Percentiles rank a stretch among this genome's conserved stretches.
phyloP scores from a whole-genome alignment of 148 eudicot genomes.

The Beta vulgaris region DNA sequence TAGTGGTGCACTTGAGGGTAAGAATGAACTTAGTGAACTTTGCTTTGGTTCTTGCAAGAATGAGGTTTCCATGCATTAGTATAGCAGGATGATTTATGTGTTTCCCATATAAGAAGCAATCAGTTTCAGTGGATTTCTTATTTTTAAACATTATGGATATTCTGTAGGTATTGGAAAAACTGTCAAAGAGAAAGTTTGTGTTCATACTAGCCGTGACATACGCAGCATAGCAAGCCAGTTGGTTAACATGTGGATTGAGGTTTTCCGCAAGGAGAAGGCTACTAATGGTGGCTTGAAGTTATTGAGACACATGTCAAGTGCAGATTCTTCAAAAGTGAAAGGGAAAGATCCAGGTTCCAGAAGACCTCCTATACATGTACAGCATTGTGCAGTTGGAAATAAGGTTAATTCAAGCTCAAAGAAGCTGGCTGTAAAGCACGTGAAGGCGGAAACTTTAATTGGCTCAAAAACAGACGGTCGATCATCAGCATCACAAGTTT shows the following conservation, averaged over 20 bases:
- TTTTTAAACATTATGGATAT: neutral
- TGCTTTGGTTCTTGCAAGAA: neutral
- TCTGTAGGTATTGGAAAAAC: conserved; percentile 90
- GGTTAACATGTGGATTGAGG: conserved; percentile 91
- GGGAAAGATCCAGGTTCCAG: conserved; percentile 41
- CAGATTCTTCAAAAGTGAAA: conserved; percentile 57
- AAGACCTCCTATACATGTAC: conserved; percentile 57
- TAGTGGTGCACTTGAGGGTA: neutral
- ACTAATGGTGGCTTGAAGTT: conserved; percentile 65
- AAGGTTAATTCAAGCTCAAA: conserved; percentile 37
- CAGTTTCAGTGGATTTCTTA: neutral
- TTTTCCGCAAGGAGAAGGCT: conserved; percentile 94
- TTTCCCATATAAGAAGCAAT: neutral
- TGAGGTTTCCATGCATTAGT: neutral
- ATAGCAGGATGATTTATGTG: neutral
- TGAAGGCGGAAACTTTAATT: conserved; percentile 38
- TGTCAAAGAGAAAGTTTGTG: conserved; percentile 96
- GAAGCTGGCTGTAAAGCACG: conserved; percentile 48
- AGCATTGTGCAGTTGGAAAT: conserved; percentile 40
- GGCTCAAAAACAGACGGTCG: conserved; percentile 38
- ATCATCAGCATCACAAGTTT: conserved; percentile 44
- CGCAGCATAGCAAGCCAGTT: conserved; percentile 97
- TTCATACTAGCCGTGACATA: conserved; percentile 98
- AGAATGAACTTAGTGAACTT: neutral
- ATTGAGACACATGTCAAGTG: conserved; percentile 51